phyloP scores from a whole-genome alignment of 768 basidiomycete genomes.

The Kwoniella botswanensis region DNA sequence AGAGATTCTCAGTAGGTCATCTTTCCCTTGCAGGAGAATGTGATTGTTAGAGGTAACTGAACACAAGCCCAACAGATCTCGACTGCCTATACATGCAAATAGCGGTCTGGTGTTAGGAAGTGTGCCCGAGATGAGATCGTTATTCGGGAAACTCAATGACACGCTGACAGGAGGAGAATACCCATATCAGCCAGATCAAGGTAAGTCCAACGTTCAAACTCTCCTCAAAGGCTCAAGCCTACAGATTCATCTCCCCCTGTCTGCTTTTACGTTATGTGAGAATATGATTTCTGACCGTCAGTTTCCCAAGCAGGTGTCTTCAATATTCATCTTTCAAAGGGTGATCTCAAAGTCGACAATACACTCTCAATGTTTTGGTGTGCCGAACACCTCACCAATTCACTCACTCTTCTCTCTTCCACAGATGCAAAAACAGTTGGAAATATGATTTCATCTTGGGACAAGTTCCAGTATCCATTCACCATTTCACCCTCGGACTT shows the following conservation, averaged over 20 bases:
- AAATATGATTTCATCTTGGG: background rate
- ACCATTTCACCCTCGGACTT: background rate
- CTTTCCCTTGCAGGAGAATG: background rate
- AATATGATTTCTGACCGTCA: too few species aligned
- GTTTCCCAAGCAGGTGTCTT: background rate
- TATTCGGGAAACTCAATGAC: background rate
- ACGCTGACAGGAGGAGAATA: background rate
- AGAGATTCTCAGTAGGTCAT: background rate
- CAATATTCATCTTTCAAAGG: background rate
- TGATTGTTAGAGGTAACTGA: background rate
- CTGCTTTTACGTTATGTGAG: too few species aligned
- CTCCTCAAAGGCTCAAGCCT: background rate
- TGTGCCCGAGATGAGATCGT: background rate
- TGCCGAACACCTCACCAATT: background rate
- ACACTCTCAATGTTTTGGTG: slow-evolving; percentile 5
- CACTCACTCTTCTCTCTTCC: background rate
- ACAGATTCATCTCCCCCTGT: too few species aligned
- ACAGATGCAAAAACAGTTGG: background rate
- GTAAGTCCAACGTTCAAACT: background rate
- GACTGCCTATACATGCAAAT: slow-evolving; percentile 2
- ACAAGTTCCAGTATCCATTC: slow-evolving; percentile 3
- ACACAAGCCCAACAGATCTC: background rate
- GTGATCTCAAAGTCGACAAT: background rate
- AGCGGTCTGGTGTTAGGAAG: slow-evolving; percentile 5
- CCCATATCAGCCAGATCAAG: slow-evolving; percentile 1